Base-by-base conservation (phyloP, 805 yeast genomes). In the Metschnikowia amazonensis region DNA sequence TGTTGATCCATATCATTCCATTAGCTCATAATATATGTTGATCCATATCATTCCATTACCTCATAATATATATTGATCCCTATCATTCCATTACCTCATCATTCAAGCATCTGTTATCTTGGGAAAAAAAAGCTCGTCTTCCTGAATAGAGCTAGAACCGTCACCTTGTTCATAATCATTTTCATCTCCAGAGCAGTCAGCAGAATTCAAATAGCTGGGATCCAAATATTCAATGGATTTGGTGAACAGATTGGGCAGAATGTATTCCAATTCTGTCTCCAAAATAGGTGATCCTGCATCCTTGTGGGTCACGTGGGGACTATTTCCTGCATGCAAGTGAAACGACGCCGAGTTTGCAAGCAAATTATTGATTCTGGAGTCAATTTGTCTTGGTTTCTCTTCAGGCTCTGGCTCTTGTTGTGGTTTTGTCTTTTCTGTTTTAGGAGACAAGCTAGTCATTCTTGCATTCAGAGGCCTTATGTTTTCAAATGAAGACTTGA, bases 241-340 rank as follows among this genome's bases (percentile, higher is more conserved):
- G 3, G 69, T 62, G 37, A 70, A 52, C 66, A 62, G 67, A 39
- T 60, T 60, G 10, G 76, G 74, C 73, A 66, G 72, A 18, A 69
- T 61, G 48, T 70, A 70, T 47, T 69, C 72, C 42, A 57, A 63
- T 37, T 67, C 69, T 16, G 58, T 61, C 6, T 55, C 66, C 3
- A 53, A 49, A 1, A 52, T 47, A 2, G 44, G 43, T 4, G 45
- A 44, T 1, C 53, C 63, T 21, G 36, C 6, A 13, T 39, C 28
- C 10, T 30, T 21, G 2, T 2, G 33, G 6, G 25, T 16, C 16
- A 9, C 14, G 13, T 33, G 41, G 13, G 37, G 50, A 43, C 6
- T 46, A 10, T 37, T 42, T 28, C 30, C 48, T 39, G 32, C 36
- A n/a, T 64, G 58, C 44, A 68, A 67, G 21, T 69, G 52, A 0